Evolutionary conservation across 2,329 filamentous ascomycete species (phyloP), one percentile per base, ranked within the genome.

Genomic region (Trematosphaeria pertusa): DNA sequence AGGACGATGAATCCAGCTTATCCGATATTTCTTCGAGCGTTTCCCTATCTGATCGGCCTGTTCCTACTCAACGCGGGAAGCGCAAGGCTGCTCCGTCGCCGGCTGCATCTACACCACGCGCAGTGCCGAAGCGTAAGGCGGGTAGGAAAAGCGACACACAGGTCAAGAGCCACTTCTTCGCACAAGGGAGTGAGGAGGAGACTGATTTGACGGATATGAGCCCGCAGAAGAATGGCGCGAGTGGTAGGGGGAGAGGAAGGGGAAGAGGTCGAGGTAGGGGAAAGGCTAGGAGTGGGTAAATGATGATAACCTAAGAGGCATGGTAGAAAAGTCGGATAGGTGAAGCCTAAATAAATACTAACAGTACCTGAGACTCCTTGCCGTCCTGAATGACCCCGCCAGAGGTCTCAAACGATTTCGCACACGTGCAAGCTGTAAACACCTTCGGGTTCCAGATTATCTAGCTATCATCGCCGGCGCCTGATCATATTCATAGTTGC

Each of bases 81-180:
- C 38, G 36, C 4, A 50, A 55, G n/a, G 28, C 20, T 11, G 28
- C 51, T 4, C 35, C 53, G 10, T 43, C 45, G 14, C 48, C 50
- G 5, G 48, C 42, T n/a, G 30, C 38, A 0, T 24, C 51, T 0
- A 61, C 24, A 28, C 24, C 48, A 1, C 45, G 63, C 14, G 43
- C 54, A 26, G 49, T 49, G 11, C 61, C 62, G 3, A 66, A 57
- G 42, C 60, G 65, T 31, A 54, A 54, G 31, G 59, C 64, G 4
- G 62, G 63, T 9, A 49, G 55, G n/a, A 59, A 64, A 37, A 67
- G 62, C 32, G 56, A 62, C 37, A 59, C 55, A n/a, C 56, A 57
- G 28, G 57, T 70, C 15, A 69, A 63, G 43, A 70, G 66, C 37
- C 66, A 70, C 37, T 70, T 64, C 26, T 70, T 70, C 44, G 63